phyloP scores from a whole-genome alignment of 805 yeast genomes.

The Groenewaldozyma tartarivorans region DNA sequence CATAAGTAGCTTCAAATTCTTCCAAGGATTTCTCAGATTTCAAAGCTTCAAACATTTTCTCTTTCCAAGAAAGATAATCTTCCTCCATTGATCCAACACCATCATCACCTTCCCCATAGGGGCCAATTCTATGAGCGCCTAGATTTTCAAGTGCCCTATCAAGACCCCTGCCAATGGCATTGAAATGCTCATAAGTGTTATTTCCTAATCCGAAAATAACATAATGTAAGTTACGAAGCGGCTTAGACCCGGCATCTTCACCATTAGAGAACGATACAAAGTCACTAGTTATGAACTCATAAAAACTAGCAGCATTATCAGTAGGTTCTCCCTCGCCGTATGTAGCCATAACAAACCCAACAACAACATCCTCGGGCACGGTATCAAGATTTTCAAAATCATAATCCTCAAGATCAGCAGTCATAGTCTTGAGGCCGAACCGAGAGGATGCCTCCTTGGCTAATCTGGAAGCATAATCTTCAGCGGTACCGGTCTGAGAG shows the following conservation, averaged over 20 bases:
- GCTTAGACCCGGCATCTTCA: constrained; percentile 18
- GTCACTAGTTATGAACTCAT: constrained; percentile 48
- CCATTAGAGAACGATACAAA: constrained; percentile 40
- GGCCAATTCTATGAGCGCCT: constrained; percentile 67
- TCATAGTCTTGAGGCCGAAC: constrained; percentile 74
- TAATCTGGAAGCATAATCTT: constrained; percentile 86
- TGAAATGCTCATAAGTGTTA: constrained; percentile 86
- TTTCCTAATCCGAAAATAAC: constrained; percentile 90
- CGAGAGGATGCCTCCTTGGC: constrained; percentile 79
- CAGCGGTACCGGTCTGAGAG: constrained; percentile 98
- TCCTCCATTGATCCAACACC: constrained; percentile 93
- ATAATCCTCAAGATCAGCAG: constrained; percentile 80
- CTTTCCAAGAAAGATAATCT: constrained; percentile 92
- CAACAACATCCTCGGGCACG: constrained; percentile 48
- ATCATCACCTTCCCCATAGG: constrained; percentile 89
- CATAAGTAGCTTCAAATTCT: constrained; percentile 72
- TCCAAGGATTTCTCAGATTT: constrained; percentile 55
- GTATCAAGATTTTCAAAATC: constrained; percentile 71
- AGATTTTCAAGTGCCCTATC: constrained; percentile 43
- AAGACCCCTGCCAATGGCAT: constrained; percentile 60
- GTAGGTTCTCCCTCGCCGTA: constrained; percentile 99
- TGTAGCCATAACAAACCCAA: constrained; percentile 77
- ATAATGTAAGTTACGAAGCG: constrained; percentile 49
- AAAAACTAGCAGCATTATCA: constrained; percentile 80
- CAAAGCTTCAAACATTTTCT: constrained; percentile 54